Conservation (phyloP, 768 basidiomycete genomes). For the Terana coerulea region DNA sequence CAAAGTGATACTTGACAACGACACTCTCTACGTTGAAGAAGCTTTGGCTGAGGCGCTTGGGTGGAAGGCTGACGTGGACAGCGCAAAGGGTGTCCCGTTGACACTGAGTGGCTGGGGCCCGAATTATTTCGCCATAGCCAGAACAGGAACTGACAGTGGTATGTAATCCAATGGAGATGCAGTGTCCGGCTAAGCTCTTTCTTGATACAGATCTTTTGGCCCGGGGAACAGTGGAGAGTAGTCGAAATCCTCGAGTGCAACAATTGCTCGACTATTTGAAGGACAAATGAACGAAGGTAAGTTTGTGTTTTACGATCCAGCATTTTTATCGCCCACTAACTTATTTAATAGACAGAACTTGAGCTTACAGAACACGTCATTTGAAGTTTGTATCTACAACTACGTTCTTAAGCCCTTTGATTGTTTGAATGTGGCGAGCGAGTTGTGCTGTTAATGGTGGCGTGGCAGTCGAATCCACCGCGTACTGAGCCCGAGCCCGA, state of each 20-base stretch:
- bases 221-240: conserved; percentile 11
- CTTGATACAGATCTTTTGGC: conserved; percentile 3
- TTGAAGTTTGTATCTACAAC: too few species aligned
- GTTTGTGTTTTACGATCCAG: too few species aligned
- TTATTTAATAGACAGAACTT: too few species aligned
- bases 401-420: too few species aligned
- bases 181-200: background rate
- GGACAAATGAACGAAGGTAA: conserved; percentile 12
- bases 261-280: conserved; percentile 9
- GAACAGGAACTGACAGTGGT: conserved; percentile 6
- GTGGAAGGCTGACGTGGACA: conserved; percentile 5
- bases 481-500: too few species aligned
- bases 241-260: conserved; percentile 7
- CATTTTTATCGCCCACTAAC: too few species aligned
- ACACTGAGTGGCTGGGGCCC: conserved; percentile 9
- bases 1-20: conserved; percentile 20
- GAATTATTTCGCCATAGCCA: conserved; percentile 6
- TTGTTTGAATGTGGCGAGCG: too few species aligned
- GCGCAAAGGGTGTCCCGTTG: background rate
- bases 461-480: too few species aligned
- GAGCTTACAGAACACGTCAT: too few species aligned
- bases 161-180: background rate
- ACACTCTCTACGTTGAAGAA: conserved; percentile 18
- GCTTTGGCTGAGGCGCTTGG: conserved; percentile 19
- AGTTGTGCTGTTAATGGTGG: too few species aligned